A percentile compares a stretch with the other conserved stretches of the same genome.
Conservation (phyloP, 2,329 filamentous ascomycete genomes). For the Fusarium veterinarium region DNA sequence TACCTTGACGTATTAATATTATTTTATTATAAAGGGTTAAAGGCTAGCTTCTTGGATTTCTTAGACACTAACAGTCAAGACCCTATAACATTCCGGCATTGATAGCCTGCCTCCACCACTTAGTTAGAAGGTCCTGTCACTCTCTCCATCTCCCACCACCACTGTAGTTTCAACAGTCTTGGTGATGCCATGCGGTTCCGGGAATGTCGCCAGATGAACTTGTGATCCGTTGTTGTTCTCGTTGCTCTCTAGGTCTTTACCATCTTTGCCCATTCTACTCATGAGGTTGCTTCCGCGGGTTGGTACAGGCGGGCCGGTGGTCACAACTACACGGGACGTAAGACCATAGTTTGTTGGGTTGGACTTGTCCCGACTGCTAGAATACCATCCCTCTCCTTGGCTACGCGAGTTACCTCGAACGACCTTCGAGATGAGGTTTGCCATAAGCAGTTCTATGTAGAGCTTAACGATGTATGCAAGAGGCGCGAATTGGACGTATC, state of each 20-base stretch:
- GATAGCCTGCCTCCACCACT: too few relatives aligned
- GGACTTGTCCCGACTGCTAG: constrained; percentile 11
- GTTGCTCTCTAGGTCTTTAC: background rate
- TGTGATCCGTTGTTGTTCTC: constrained; percentile 11
- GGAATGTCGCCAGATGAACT: constrained; percentile 16
- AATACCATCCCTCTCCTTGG: constrained; percentile 12
- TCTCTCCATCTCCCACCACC: constrained; percentile 15
- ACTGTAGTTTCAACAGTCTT: constrained; percentile 33
- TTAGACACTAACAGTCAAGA: background rate
- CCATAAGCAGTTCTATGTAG: constrained; percentile 65
- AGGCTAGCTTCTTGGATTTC: rapidly evolving
- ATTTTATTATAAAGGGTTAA: too few relatives aligned
- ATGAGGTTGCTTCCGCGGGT: background rate
- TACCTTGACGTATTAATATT: rapidly evolving
- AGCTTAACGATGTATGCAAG: constrained; percentile 64
- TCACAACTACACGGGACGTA: constrained; percentile 25
- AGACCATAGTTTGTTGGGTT: constrained; percentile 18
- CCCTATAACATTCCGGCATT: too few relatives aligned
- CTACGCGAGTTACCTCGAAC: constrained; percentile 13
- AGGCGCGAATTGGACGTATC: constrained; percentile 61
- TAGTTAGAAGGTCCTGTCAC: background rate
- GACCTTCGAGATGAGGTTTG: constrained; percentile 60
- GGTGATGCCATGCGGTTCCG: constrained; percentile 23
- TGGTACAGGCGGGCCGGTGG: background rate
- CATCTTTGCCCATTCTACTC: constrained; percentile 15